Evolutionary conservation across 768 basidiomycete species (phyloP).

Genomic region (Mycena kentingensis): DNA sequence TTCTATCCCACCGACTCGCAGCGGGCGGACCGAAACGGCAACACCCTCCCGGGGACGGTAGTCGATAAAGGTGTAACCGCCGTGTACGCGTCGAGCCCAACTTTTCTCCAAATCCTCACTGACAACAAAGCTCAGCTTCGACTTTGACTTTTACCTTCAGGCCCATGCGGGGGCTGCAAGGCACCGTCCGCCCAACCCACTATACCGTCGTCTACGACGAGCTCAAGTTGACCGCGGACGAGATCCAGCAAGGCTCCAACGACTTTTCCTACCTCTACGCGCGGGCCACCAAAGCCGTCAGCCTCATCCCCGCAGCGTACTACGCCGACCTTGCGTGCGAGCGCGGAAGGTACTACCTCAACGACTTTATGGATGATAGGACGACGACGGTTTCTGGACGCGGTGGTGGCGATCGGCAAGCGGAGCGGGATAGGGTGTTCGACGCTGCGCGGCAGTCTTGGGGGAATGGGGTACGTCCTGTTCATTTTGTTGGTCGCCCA

Average conservation of each 20-base stretch:
- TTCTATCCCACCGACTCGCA: slow-evolving; percentile 57
- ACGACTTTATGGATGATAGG: slow-evolving; percentile 48
- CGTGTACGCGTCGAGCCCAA: slow-evolving; percentile 42
- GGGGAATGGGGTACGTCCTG: slow-evolving; percentile 35
- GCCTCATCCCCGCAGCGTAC: slow-evolving; percentile 77
- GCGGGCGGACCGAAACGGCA: slow-evolving; percentile 65
- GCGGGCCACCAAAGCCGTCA: slow-evolving; percentile 82
- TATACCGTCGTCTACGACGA: slow-evolving; percentile 84
- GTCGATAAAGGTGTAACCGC: slow-evolving; percentile 79
- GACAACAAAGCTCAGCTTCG: slow-evolving; percentile 42
- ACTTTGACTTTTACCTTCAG: slow-evolving; percentile 71
- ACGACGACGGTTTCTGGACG: slow-evolving; percentile 13
- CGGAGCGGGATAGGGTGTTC: slow-evolving; percentile 27
- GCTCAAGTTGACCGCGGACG: slow-evolving; percentile 64
- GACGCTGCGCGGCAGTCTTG: slow-evolving; percentile 49
- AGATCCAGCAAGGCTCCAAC: slow-evolving; percentile 69
- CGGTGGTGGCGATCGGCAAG: slow-evolving; percentile 37
- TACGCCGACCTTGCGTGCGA: slow-evolving; percentile 85
- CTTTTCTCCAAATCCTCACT: slow-evolving; percentile 20
- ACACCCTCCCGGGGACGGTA: slow-evolving; percentile 78
- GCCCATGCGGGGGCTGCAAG: slow-evolving; percentile 76
- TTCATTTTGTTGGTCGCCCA: slow-evolving; percentile 1
- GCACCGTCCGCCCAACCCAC: slow-evolving; percentile 71
- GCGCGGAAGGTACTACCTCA: slow-evolving; percentile 73
- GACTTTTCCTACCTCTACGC: slow-evolving; percentile 74